Base-by-base conservation (phyloP, 2,329 filamentous ascomycete genomes). In the Metarhizium humberi region DNA sequence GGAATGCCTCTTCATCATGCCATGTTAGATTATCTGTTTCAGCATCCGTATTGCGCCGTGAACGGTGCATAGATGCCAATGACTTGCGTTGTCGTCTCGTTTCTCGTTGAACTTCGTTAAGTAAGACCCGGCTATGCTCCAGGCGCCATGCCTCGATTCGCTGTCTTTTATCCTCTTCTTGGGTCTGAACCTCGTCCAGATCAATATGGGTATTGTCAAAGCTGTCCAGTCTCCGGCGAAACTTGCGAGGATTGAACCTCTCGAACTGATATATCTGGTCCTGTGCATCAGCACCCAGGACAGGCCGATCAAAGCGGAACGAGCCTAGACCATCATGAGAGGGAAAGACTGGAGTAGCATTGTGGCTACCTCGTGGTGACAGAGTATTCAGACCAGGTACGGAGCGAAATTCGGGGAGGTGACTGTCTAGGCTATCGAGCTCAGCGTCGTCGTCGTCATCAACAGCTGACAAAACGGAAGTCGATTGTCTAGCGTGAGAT, bases 241-340 rank as follows among this genome's bases (percentile, higher is more conserved):
- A 74, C 49, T 87, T 80, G 55, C 82, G 80, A 0, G 90, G 88
- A 61, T 95, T 95, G 70, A 87, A 90, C 59, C 83, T 81, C 69
- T 96, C 92, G 67, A 96, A 94, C 58, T 90, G 87, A 78, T 91
- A 96, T 50, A 96, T 73, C 60, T 92, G 88, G 58, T 95, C 87
- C 66, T 96, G 90, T 25, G 90, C 78, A 47, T 83, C 79, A 1
- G 71, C 65, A 2, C 75, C 75, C 60, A 79, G 66, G 58, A 75
- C 66, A 67, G 80, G 72, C 60, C 82, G 66, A 73, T 89, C 68
- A 66, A 89, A 58, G 70, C 77, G 82, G 69, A 99, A 99, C 6
- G 87, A 89, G 4, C 94, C 94, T 49, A 97, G 72, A 2, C 94
- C 94, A 75, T 99, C 92, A 66, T 99, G 94, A 1, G 85, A 83